Conservation (phyloP, 2,329 filamentous ascomycete genomes). For the Madurella fahalii region DNA sequence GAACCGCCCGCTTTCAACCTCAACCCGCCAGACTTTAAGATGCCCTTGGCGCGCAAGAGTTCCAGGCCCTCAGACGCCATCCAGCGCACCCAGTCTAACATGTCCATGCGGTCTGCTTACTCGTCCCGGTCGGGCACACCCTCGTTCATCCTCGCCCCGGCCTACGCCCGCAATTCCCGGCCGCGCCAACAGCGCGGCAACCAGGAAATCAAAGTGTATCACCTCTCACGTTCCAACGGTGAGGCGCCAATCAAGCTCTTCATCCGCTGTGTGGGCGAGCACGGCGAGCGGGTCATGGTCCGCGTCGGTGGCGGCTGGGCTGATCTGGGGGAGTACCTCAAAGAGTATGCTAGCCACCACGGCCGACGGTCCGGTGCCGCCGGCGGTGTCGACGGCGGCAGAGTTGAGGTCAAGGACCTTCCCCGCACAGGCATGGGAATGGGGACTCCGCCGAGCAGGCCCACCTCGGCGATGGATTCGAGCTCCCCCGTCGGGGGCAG, state of each 20-base stretch:
- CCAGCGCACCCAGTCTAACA: conserved; percentile 46
- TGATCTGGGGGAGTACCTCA: conserved; percentile 89
- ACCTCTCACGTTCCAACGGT: conserved; percentile 78
- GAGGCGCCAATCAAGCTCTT: conserved; percentile 91
- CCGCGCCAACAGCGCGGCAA: conserved; percentile 49
- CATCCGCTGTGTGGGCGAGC: conserved; percentile 85
- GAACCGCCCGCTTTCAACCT: conserved; percentile 46
- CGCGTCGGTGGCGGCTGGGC: conserved; percentile 98
- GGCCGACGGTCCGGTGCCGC: conserved; percentile 59
- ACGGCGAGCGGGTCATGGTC: conserved; percentile 93
- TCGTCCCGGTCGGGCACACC: conserved; percentile 56
- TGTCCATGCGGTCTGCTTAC: conserved; percentile 37
- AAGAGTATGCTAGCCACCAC: conserved; percentile 90
- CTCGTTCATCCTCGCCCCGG: conserved; percentile 67
- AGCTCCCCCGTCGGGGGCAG: conserved; percentile 27
- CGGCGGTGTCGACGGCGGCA: conserved; percentile 44
- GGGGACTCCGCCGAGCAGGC: conserved; percentile 35
- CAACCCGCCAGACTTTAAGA: conserved; percentile 55
- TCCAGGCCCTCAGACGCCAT: conserved; percentile 38
- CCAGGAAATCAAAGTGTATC: conserved; percentile 85
- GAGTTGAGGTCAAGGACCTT: conserved; percentile 51
- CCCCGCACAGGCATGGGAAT: conserved; percentile 28
- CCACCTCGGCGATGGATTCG: conserved; percentile 34
- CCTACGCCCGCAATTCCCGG: conserved; percentile 45
- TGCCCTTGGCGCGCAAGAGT: conserved; percentile 37